These are phyloP conservation scores for Cymbopogon flexuosus DNA, from an alignment of 202 grass and related monocot species.

Conservation along the genomic window DNA sequence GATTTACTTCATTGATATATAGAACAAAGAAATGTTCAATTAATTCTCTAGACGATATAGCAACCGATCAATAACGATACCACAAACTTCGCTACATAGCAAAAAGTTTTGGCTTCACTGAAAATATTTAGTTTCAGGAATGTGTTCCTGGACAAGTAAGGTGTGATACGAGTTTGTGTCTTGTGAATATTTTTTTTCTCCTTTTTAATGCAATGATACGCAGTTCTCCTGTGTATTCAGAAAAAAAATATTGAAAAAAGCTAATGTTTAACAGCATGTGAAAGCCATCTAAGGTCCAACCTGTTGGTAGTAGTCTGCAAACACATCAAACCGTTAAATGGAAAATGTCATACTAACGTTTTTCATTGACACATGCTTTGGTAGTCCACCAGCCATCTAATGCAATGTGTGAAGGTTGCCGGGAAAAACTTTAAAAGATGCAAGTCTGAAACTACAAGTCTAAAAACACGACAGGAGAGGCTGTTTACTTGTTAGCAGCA, in stretches of 20 bases:
- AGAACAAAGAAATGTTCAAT: neutral
- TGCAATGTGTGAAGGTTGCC: neutral
- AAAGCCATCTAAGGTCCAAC: neutral
- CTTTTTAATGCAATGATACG: neutral
- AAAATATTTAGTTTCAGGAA: neutral
- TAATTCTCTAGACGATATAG: neutral
- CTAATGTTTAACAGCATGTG: neutral
- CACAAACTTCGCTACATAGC: neutral
- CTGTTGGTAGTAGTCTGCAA: neutral
- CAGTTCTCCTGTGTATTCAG: neutral
- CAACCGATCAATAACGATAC: neutral
- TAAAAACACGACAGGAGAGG: neutral
- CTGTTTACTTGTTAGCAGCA: neutral
- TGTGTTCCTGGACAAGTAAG: neutral
- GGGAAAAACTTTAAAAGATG: neutral
- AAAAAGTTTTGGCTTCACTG: neutral
- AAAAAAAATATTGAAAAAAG: neutral
- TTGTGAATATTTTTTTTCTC: neutral
- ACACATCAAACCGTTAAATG: neutral
- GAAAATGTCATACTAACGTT: neutral
- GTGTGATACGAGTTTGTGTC: neutral
- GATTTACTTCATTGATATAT: conserved; percentile 5
- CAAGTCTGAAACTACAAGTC: neutral
- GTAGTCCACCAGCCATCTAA: neutral
- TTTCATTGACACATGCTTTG: neutral